Evolutionary conservation across 305 asterid species (phyloP), one percentile per base, ranked within the genome.

Genomic region (Vinca major): DNA sequence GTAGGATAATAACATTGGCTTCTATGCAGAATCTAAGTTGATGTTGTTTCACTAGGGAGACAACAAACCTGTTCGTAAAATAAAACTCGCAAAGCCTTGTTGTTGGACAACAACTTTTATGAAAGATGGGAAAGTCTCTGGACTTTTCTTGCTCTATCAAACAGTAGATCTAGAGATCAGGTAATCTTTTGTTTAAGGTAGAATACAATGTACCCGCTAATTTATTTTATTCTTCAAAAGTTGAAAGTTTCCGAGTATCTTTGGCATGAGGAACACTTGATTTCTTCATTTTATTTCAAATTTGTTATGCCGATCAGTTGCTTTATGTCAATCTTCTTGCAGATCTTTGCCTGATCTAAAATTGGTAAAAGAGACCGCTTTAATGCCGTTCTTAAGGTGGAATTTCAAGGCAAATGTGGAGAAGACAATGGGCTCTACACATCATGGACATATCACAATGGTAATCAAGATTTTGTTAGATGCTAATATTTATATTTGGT

Each of bases 291-390:
- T 60, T 58, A 5, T 13, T 21, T 56, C 17, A 65, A 45, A 61
- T 66, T 65, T 73, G 43, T 14, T 43, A 62, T 45, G 40, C 55
- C 1, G 6, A 37, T 71, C 17, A 52, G 63, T 71, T 52, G 10
- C 50, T 41, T 65, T 69, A 61, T 65, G 73, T 56, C 70, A 67
- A 55, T 77, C 67, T 74, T 49, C 71, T 51, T 79, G 83, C 92
- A 88, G 98, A 84, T 89, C 98, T 52, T 79, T 92, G 87, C 96
- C 96, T 76, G 83, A 81, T 81, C 87, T 92, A 56, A 86, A 85
- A 74, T 73, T 88, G 81, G 89, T 88, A 80, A 87, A 81, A 75
- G 88, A 80, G 66, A 65, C 84, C 76, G 83, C 98, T 67, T 79
- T 88, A 65, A 73, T 75, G 71, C 79, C 96, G 51, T 80, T 82